Conservation (phyloP, 192 early-diverging fungal genomes). For the Entomortierella parvispora region DNA sequence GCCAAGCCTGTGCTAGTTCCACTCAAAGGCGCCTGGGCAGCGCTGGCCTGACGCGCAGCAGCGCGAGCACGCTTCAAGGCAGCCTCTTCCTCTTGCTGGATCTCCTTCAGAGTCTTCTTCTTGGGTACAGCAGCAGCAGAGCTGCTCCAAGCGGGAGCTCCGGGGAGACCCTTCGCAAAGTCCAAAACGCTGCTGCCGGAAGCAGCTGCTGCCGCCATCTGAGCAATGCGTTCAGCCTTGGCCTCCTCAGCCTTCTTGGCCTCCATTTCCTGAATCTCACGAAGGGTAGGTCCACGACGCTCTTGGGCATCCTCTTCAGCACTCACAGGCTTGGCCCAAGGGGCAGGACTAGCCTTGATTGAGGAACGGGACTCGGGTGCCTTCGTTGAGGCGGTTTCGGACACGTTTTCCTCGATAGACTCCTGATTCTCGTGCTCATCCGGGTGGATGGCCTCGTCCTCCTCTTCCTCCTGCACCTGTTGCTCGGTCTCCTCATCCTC, state of each 20-base stretch:
- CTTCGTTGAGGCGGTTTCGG: slow-evolving; percentile 1
- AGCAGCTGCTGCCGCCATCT: slow-evolving; percentile 26
- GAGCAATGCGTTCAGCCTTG: slow-evolving; percentile 51
- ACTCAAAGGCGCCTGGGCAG: background rate
- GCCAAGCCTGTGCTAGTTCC: too few relatives aligned
- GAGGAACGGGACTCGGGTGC: slow-evolving; percentile 12
- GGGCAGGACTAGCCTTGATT: slow-evolving; percentile 43
- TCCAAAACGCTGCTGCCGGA: slow-evolving; percentile 10
- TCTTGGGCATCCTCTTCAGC: slow-evolving; percentile 37
- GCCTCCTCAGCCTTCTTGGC: slow-evolving; percentile 55
- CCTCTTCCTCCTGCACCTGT: background rate
- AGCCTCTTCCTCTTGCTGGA: slow-evolving; percentile 66
- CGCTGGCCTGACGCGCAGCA: slow-evolving; percentile 45
- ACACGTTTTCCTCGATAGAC: slow-evolving; percentile 12
- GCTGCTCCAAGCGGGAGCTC: slow-evolving; percentile 38
- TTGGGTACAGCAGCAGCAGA: slow-evolving; percentile 56
- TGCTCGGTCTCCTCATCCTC: background rate
- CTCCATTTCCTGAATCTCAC: slow-evolving; percentile 74
- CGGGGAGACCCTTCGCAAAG: slow-evolving; percentile 22
- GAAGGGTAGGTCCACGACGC: slow-evolving; percentile 58
- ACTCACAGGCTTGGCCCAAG: slow-evolving; percentile 40
- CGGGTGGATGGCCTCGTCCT: too few relatives aligned
- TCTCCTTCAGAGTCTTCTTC: slow-evolving; percentile 65
- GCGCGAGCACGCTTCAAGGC: slow-evolving; percentile 53
- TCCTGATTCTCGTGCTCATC: background rate